Conservation (phyloP, 2,329 filamentous ascomycete species). For the Aspergillus sp. region DNA sequence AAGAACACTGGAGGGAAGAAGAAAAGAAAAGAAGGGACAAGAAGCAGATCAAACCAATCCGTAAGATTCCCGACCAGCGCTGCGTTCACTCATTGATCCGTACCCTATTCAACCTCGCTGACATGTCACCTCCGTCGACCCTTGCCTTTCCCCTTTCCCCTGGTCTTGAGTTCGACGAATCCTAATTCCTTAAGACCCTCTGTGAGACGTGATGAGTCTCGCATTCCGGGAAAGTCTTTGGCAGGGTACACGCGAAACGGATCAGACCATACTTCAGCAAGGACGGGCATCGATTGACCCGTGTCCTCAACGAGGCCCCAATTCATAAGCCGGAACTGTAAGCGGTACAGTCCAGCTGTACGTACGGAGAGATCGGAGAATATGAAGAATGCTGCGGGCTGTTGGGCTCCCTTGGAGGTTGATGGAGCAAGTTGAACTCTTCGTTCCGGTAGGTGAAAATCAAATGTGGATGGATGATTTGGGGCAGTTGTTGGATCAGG, state of each 20-base stretch:
- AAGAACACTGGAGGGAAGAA: neutral
- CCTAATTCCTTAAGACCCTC: slow-evolving; percentile 44
- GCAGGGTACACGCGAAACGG: slow-evolving; percentile 46
- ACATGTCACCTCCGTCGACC: slow-evolving; percentile 26
- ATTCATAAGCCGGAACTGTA: slow-evolving; percentile 51
- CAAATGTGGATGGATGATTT: slow-evolving; percentile 33
- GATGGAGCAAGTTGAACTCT: neutral
- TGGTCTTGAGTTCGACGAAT: slow-evolving; percentile 44
- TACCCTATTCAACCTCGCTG: neutral
- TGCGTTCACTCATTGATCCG: neutral
- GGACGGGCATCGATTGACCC: slow-evolving; percentile 39
- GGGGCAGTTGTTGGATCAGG: slow-evolving; percentile 47
- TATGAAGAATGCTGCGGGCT: slow-evolving; percentile 49
- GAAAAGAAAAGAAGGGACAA: neutral
- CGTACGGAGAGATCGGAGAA: slow-evolving; percentile 52
- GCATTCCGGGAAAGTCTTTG: slow-evolving; percentile 49
- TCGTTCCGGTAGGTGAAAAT: slow-evolving; percentile 12
- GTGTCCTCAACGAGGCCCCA: slow-evolving; percentile 38
- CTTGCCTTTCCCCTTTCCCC: slow-evolving; percentile 39
- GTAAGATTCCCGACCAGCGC: neutral
- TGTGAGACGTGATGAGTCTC: slow-evolving; percentile 41
- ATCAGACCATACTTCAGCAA: slow-evolving; percentile 44
- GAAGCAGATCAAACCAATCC: neutral
- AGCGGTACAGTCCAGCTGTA: slow-evolving; percentile 46
- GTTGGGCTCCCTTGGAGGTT: slow-evolving; percentile 18